A percentile compares a stretch with the other conserved stretches of the same genome.
Conservation (phyloP, 2,329 filamentous ascomycete species). For the Tolypocladium cylindrosporum region DNA sequence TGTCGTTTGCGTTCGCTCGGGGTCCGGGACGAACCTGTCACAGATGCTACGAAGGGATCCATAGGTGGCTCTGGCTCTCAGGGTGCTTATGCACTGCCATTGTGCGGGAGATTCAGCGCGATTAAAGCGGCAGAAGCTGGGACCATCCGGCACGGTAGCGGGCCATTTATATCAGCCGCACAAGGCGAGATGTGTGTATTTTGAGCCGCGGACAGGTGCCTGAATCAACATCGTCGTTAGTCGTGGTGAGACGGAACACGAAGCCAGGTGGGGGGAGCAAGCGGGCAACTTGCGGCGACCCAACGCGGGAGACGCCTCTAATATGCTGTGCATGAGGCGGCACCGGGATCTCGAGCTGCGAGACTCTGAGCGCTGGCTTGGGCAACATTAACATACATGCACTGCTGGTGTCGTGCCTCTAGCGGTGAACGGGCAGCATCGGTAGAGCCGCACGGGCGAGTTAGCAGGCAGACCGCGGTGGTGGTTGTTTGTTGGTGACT, state of each 20-base stretch:
- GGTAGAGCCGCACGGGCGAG: neutral
- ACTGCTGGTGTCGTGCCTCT: neutral
- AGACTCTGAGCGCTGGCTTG: neutral
- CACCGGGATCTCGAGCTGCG: neutral
- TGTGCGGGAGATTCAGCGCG: neutral
- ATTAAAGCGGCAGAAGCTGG: neutral
- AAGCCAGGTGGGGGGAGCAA: neutral
- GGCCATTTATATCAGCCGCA: neutral
- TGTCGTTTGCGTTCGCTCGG: neutral
- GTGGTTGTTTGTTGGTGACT: neutral
- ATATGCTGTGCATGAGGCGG: too few relatives aligned
- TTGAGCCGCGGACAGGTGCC: neutral
- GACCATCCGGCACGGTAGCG: neutral
- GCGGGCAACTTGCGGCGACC: neutral
- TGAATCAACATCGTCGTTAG: neutral
- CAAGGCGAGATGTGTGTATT: neutral
- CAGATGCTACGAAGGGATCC: neutral
- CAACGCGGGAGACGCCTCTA: too few relatives aligned
- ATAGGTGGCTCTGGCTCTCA: neutral
- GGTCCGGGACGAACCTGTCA: neutral
- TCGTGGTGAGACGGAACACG: neutral
- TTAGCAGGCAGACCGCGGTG: neutral
- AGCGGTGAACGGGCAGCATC: neutral
- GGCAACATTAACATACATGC: neutral
- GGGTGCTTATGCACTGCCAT: neutral